Percentiles rank a stretch among this genome's conserved stretches.
phyloP scores from a whole-genome alignment of 2,329 filamentous ascomycete genomes.

The Aspergillus amoenus region DNA sequence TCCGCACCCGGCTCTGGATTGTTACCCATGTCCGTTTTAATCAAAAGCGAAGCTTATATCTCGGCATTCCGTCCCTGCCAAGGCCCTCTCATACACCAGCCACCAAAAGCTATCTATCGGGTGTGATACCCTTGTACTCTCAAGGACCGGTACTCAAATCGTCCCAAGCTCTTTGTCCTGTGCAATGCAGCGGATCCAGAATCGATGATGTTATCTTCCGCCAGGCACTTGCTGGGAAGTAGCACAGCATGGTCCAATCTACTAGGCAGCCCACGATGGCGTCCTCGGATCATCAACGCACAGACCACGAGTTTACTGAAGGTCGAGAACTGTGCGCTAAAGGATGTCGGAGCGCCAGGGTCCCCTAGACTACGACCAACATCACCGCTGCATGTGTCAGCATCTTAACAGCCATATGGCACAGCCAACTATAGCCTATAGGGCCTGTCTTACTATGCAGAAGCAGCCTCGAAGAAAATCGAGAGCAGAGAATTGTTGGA shows the following conservation, averaged over 20 bases:
- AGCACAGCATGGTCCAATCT: conserved; percentile 51
- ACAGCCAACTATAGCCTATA: background rate
- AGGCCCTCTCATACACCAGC: background rate
- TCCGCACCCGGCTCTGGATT: background rate
- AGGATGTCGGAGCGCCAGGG: conserved; percentile 28
- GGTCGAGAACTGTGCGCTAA: conserved; percentile 48
- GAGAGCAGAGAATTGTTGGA: conserved; percentile 51
- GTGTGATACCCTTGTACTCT: conserved; percentile 7
- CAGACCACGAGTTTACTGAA: conserved; percentile 57
- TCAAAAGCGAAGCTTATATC: background rate
- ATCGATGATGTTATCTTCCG: conserved; percentile 13
- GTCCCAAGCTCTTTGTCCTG: conserved; percentile 4
- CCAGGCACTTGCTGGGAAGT: conserved; percentile 27
- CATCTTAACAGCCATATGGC: background rate
- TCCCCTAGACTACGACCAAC: conserved; percentile 36
- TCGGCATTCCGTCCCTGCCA: background rate
- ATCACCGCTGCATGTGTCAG: conserved; percentile 27
- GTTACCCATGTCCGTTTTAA: background rate
- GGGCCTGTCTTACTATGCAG: conserved; percentile 34
- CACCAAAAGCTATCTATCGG: background rate
- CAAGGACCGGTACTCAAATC: background rate
- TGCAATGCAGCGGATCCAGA: background rate
- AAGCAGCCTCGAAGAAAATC: conserved; percentile 47
- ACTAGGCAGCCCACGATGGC: conserved; percentile 57
- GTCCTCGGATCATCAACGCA: conserved; percentile 56